A percentile compares a stretch with the other conserved stretches of the same genome.
These are phyloP conservation scores for Fraxinus latifolia DNA, from an alignment of 305 asterid species.

Conservation along the genomic window DNA sequence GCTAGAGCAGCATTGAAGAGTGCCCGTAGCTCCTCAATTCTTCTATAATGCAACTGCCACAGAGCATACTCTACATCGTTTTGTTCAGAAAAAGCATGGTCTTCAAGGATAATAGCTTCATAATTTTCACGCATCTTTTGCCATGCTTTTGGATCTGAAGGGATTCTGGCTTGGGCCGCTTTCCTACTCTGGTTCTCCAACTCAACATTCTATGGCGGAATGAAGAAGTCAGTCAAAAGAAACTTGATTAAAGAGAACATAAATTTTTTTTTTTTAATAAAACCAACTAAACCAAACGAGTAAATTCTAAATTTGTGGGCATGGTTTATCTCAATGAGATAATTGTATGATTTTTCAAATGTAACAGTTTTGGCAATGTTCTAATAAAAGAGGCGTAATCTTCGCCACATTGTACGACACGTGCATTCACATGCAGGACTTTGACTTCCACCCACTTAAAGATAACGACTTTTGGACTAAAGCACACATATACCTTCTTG, in stretches of 20 bases:
- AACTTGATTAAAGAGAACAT: neutral
- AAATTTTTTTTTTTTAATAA: neutral
- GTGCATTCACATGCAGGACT: neutral
- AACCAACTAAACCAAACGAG: neutral
- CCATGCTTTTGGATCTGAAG: neutral
- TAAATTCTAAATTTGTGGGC: neutral
- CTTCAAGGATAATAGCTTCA: neutral
- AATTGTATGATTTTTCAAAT: neutral
- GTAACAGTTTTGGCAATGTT: neutral
- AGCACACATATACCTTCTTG: neutral
- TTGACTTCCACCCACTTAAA: neutral
- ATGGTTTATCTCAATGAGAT: neutral
- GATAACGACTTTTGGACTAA: neutral
- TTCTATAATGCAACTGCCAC: neutral
- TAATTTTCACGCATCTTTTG: neutral
- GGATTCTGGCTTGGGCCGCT: neutral
- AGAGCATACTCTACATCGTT: neutral
- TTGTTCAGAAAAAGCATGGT: neutral
- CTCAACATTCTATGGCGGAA: neutral
- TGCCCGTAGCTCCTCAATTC: neutral
- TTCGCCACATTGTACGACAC: neutral
- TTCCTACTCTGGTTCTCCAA: neutral
- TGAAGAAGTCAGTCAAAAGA: neutral
- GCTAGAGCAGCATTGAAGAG: neutral
- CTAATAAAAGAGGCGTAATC: neutral